Conservation (phyloP, 805 yeast species). For the Metschnikowia anglica region DNA sequence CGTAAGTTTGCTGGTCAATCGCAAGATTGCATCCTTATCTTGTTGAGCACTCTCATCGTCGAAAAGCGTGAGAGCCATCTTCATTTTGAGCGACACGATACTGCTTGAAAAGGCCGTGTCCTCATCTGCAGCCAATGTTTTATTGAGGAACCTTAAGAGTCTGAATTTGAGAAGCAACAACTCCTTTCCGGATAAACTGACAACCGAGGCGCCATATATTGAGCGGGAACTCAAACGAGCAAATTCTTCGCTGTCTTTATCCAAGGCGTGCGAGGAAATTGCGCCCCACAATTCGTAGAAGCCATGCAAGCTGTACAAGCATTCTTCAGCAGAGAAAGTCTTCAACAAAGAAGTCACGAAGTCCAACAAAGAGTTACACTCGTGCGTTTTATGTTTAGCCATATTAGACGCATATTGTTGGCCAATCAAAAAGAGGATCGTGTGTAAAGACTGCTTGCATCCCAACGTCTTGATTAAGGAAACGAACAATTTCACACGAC, state of each 20-base stretch:
- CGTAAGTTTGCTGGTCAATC: slow-evolving; percentile 32
- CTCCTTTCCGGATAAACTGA: slow-evolving; percentile 50
- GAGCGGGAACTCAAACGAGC: slow-evolving; percentile 49
- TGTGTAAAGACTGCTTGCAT: slow-evolving; percentile 60
- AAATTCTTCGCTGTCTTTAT: slow-evolving; percentile 36
- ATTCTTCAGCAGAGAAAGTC: slow-evolving; percentile 66
- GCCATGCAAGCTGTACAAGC: slow-evolving; percentile 52
- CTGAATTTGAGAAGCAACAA: slow-evolving; percentile 48
- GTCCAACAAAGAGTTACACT: slow-evolving; percentile 65
- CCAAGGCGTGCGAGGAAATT: slow-evolving; percentile 45
- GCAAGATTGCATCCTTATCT: slow-evolving; percentile 32
- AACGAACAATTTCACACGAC: slow-evolving; percentile 82
- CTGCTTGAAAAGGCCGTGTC: slow-evolving; percentile 22
- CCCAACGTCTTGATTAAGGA: slow-evolving; percentile 78
- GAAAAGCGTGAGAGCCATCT: slow-evolving; percentile 50
- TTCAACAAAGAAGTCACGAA: slow-evolving; percentile 70
- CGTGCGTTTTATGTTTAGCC: slow-evolving; percentile 58
- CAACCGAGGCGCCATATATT: slow-evolving; percentile 60
- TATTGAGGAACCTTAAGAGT: slow-evolving; percentile 57
- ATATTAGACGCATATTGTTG: slow-evolving; percentile 62
- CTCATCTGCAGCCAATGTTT: slow-evolving; percentile 37
- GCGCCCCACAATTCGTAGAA: slow-evolving; percentile 53
- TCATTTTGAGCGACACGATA: slow-evolving; percentile 43
- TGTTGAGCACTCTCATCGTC: slow-evolving; percentile 37
- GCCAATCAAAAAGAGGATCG: slow-evolving; percentile 75